Conservation (phyloP, 441 rosid genomes). For the Mallotus repandus region DNA sequence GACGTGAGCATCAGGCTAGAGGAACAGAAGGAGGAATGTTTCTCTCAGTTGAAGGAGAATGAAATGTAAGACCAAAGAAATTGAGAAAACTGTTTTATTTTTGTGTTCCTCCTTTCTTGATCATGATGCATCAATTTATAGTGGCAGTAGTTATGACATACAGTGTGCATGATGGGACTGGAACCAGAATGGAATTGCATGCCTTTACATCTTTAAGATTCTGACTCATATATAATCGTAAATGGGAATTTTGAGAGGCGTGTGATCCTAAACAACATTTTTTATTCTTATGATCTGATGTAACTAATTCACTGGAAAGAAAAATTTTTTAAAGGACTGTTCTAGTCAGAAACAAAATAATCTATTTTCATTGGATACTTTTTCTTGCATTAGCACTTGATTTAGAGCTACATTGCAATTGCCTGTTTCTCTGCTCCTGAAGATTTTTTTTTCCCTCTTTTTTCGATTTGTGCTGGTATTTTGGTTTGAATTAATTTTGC, state of each 20-base stretch:
- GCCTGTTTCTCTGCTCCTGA: background rate
- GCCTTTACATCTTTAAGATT: background rate
- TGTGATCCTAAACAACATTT: background rate
- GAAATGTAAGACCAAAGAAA: constrained; percentile 65
- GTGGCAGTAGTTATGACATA: background rate
- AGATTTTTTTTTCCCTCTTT: background rate
- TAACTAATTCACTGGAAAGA: background rate
- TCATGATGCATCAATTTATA: background rate
- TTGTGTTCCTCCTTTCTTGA: background rate
- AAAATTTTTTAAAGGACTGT: background rate
- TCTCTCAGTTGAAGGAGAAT: constrained; percentile 83
- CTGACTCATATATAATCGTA: constrained; percentile 1
- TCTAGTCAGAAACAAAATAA: background rate
- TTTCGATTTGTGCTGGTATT: background rate
- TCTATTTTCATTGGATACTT: background rate
- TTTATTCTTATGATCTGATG: background rate
- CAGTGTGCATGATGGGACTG: background rate
- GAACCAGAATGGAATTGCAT: background rate
- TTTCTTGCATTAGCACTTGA: background rate
- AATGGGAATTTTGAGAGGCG: background rate
- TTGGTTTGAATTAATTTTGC: background rate
- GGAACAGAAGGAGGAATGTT: constrained; percentile 81
- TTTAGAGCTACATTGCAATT: background rate
- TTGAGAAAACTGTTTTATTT: constrained; percentile 9
- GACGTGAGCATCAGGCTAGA: constrained; percentile 87